Base-by-base conservation (phyloP, 2,329 filamentous ascomycete genomes). In the Penicillium sp. region DNA sequence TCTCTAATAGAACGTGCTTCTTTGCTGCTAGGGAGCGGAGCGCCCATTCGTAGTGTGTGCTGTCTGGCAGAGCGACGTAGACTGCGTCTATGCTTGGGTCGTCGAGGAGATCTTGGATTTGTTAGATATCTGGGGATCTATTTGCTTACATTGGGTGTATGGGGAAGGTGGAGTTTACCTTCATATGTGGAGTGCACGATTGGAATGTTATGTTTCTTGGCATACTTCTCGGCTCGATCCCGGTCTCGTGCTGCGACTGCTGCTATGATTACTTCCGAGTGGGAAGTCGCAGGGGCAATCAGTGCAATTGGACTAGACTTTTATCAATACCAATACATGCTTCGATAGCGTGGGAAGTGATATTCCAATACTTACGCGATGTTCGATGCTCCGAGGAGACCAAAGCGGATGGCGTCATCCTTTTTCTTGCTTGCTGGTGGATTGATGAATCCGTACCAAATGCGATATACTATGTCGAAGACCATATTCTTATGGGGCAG, bases 1-100 rank as follows among this genome's bases (percentile, higher is more conserved):
- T 84, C 65, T 85, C 83, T 2, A 84, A 68, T 0, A 85, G 75
- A 21, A 86, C 82, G 61, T 85, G 82, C 60, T 84, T 85, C 4
- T 80, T 79, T 3, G 77, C 77, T 22, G 70, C 63, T 22, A 85
- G 69, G 3, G 80, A 76, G 52, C 77, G 77, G 16, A 80, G 61
- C 9, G 81, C 74, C 79, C 80, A 84, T 63, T 82, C 77, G 31
- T 68, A 73, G 46, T 77, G 75, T 13, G 66, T 59, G 4, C 59
- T 61, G 52, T 76, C 75, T n/a, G 70, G 68, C 1, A 84, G 72
- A 7, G 80, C 75, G 55, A 84, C 80, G 66, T 82, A 84, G 48
- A 85, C 48, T 22, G 55, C 60, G 31, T 67, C 62, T 11, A 68
- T 66, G 8, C 52, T 45, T 1, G 64, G 62, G 33, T 68, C 64